Conservation (phyloP, 257 asterid species). For the Nicotiana knightiana region DNA sequence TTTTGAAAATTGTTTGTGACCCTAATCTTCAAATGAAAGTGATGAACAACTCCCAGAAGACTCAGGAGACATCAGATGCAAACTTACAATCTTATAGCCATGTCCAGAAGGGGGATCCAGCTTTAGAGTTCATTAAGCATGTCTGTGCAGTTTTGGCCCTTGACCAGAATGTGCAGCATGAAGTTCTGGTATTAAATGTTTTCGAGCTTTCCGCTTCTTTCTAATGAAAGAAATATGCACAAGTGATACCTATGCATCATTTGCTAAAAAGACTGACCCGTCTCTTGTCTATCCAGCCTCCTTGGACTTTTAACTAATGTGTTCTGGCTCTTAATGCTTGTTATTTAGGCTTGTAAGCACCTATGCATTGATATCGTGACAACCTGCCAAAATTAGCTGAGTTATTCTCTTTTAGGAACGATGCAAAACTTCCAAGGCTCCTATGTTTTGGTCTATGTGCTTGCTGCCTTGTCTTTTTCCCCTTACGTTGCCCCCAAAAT, state of each 20-base stretch:
- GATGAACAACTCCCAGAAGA: conserved; percentile 38
- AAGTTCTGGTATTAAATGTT: conserved; percentile 69
- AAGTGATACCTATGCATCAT: background rate
- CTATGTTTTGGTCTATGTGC: background rate
- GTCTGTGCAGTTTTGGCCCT: conserved; percentile 90
- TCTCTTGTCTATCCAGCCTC: no score
- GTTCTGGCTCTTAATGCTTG: background rate
- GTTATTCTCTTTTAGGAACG: background rate
- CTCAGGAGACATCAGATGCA: conserved; percentile 28
- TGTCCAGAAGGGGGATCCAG: conserved; percentile 58
- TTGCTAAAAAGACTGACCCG: background rate
- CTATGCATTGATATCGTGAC: background rate
- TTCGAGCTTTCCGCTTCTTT: background rate
- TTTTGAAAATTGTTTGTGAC: conserved; percentile 75
- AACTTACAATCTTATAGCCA: conserved; percentile 33
- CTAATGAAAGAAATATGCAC: background rate
- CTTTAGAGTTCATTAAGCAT: conserved; percentile 86
- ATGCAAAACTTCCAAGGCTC: background rate
- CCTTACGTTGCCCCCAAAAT: background rate
- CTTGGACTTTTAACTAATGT: background rate
- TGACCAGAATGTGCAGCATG: conserved; percentile 92
- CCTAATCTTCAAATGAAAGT: conserved; percentile 54
- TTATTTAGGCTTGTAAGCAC: background rate
- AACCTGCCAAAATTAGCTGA: background rate
- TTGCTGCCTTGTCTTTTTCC: background rate